Conservation (phyloP, 768 basidiomycete species). For the Lentinula edodes region DNA sequence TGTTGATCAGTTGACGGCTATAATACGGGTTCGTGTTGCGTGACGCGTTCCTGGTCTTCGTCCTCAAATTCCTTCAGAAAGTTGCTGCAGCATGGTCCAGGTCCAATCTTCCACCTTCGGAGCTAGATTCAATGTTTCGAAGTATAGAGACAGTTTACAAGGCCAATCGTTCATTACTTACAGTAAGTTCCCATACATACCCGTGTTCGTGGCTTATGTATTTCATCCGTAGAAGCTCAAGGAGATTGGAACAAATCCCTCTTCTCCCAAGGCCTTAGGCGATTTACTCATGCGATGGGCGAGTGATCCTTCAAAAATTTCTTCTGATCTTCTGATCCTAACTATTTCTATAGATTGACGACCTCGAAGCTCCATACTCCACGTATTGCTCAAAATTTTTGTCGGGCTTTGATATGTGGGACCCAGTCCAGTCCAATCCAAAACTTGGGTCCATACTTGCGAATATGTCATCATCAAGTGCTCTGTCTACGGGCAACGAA, state of each 20-base stretch:
- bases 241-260: constrained; percentile 89
- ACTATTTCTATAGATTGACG: constrained; percentile 66
- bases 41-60: neutral
- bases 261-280: constrained; percentile 89
- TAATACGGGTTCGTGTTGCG: constrained; percentile 71
- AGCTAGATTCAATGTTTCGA: constrained; percentile 92
- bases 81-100: constrained; percentile 98
- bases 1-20: constrained; percentile 82
- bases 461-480: constrained; percentile 60
- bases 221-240: constrained; percentile 68
- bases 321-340: constrained; percentile 4
- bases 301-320: constrained; percentile 20
- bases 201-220: constrained; percentile 3
- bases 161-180: constrained; percentile 80
- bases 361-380: constrained; percentile 83
- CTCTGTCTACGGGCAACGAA: constrained; percentile 34
- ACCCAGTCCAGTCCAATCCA: constrained; percentile 70
- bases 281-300: constrained; percentile 98
- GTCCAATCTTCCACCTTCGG: constrained; percentile 86
- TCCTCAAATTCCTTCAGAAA: constrained; percentile 49
- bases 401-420: constrained; percentile 79
- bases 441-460: constrained; percentile 64
- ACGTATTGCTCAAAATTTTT: constrained; percentile 70
- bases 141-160: constrained; percentile 90
- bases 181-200: constrained; percentile 17